A percentile compares a stretch with the other conserved stretches of the same genome.
phyloP scores from a whole-genome alignment of 495 filamentous ascomycete species.

The Podospora anserina region DNA sequence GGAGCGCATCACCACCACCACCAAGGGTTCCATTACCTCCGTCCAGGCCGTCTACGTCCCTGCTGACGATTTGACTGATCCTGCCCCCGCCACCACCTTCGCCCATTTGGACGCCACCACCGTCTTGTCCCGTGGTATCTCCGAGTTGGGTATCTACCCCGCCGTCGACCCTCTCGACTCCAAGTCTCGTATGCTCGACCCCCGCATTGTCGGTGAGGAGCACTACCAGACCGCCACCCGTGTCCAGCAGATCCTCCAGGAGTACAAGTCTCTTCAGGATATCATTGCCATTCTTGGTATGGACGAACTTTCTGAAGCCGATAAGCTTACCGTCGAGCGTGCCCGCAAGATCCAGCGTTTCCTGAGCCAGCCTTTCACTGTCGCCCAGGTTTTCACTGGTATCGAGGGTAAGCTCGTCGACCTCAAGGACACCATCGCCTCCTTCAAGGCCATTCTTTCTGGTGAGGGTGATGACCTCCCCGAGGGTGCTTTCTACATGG shows the following conservation, averaged over 20 bases:
- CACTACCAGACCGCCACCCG: constrained; percentile 93
- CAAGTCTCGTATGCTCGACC: constrained; percentile 99
- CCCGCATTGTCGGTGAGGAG: constrained; percentile 94
- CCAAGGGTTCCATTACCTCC: constrained; percentile 98
- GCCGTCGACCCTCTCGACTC: constrained; percentile 99
- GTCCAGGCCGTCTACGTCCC: constrained; percentile 99
- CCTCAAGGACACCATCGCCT: constrained; percentile 94
- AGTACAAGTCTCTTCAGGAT: constrained; percentile 99
- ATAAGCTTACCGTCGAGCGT: constrained; percentile 99
- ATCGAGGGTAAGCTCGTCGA: constrained; percentile 97
- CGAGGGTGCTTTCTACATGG: constrained; percentile 97
- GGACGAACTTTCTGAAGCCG: constrained; percentile 97
- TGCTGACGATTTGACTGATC: constrained; percentile 99
- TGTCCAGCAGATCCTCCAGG: constrained; percentile 98
- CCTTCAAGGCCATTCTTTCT: constrained; percentile 95
- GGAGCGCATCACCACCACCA: constrained; percentile 99
- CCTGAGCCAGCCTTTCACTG: constrained; percentile 98
- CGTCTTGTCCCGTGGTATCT: constrained; percentile 99
- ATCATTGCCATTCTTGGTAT: constrained; percentile 99
- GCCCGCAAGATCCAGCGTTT: constrained; percentile 99
- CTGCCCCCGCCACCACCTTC: constrained; percentile 98
- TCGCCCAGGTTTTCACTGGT: constrained; percentile 98
- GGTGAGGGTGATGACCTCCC: constrained; percentile 95
- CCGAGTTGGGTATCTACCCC: constrained; percentile 99
- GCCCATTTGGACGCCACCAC: constrained; percentile 99